These are phyloP conservation scores for Craterostigma plantagineum DNA, from an alignment of 257 asterid species.

Conservation along the genomic window DNA sequence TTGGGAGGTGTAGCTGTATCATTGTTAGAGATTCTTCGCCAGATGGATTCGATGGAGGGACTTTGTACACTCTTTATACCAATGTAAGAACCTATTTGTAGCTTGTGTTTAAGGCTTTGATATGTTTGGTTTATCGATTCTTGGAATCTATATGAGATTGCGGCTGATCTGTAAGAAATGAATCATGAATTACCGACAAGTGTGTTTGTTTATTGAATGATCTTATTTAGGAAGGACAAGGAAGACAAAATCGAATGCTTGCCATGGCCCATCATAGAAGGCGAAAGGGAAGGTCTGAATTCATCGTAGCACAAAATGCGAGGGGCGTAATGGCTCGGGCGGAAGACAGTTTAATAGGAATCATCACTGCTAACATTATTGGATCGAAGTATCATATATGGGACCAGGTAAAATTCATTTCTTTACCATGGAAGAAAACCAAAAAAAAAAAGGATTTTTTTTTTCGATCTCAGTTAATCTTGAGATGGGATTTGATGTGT, in stretches of 20 bases:
- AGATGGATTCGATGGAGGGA: conserved; percentile 40
- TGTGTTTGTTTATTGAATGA: too few species aligned
- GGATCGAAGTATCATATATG: conserved; percentile 75
- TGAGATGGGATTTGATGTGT: too few species aligned
- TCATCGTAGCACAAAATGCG: conserved; percentile 41
- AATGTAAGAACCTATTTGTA: conserved; percentile 27
- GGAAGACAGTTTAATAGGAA: conserved; percentile 60
- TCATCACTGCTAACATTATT: conserved; percentile 45
- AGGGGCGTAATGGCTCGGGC: conserved; percentile 25
- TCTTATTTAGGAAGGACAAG: conserved; percentile 63
- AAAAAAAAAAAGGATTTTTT: too few species aligned
- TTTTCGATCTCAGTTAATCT: too few species aligned
- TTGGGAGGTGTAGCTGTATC: conserved; percentile 80
- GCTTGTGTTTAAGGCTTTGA: neutral
- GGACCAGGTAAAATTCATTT: conserved; percentile 41
- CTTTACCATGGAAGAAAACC: too few species aligned
- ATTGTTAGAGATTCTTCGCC: conserved; percentile 66
- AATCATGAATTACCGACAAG: too few species aligned
- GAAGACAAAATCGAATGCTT: conserved; percentile 77
- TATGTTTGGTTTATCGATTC: too few species aligned
- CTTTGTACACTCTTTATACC: conserved; percentile 65
- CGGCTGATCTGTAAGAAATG: neutral
- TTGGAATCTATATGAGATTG: too few species aligned
- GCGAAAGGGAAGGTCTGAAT: conserved; percentile 64
- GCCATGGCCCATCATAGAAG: conserved; percentile 64